Conservation (phyloP, 2,329 filamentous ascomycete species). For the Xylaria sp. region DNA sequence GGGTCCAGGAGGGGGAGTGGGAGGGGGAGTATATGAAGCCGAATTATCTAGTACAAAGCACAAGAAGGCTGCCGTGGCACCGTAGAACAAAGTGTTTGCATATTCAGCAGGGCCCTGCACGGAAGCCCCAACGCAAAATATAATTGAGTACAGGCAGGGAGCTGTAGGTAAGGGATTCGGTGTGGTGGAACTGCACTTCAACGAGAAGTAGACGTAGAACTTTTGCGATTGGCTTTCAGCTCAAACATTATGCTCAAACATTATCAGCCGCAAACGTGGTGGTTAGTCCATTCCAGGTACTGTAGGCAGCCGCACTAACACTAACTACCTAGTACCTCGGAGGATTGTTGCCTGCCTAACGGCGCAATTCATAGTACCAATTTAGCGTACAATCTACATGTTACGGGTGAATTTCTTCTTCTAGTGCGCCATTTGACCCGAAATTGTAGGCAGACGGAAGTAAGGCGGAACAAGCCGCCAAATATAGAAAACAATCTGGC, state of each 20-base stretch:
- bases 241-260: not conserved
- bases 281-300: not conserved
- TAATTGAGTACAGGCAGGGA: too few species aligned
- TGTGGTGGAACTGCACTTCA: not conserved
- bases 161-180: not conserved
- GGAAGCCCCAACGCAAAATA: constrained; percentile 4
- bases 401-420: not conserved
- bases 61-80: constrained; percentile 19
- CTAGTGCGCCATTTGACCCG: not conserved
- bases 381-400: not conserved
- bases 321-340: not conserved
- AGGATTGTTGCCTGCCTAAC: not conserved
- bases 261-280: not conserved
- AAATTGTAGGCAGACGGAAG: not conserved
- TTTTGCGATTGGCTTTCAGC: not conserved
- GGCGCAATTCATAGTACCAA: too few species aligned
- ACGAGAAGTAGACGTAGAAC: not conserved
- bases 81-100: constrained; percentile 26
- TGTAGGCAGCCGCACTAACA: not conserved
- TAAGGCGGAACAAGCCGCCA: not conserved
- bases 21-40: constrained; percentile 18
- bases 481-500: constrained; percentile 19
- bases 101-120: constrained; percentile 12
- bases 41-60: not conserved
- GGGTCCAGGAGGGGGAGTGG: not conserved